Evolutionary conservation across 1,284 basidiomycete genomes (phyloP), one percentile per base, ranked within the genome.

Genomic region (Exobasidium rhododendri): DNA sequence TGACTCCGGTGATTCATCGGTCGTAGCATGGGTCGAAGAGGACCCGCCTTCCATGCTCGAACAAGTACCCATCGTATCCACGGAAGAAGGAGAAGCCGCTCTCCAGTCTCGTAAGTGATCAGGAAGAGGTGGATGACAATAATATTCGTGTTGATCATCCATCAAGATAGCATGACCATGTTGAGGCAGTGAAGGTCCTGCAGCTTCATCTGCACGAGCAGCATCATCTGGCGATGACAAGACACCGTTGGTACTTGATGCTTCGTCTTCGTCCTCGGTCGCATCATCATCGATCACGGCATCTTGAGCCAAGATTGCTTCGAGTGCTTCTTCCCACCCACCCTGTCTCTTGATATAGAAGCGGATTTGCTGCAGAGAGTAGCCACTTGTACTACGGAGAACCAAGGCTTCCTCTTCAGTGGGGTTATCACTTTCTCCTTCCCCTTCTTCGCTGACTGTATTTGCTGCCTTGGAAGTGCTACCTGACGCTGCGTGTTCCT

Each of bases 81-180:
- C 70, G 5, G 70, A 72, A 5, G 70, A 66, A n/a, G 70, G 69
- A 45, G 68, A 70, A 13, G 66, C 63, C 17, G 70, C 70, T 13
- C 70, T 60, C 66, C 69, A 72, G 43, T 67, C 68, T 10, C 70
- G 66, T 62, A 72, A 63, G 44, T 70, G 70, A 46, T 72, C 70
- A 20, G 70, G 69, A 14, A 72, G 52, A 20, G 47, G 47, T 50
- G 47, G 26, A 26, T 50, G 47, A 50, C 20, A 17, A 24, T 13
- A 24, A 6, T 28, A 28, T 50, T 20, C 47, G 28, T 20, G 26
- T 13, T 24, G 20, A 50, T 50, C 47, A 45, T 32, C 13, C 17
- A 49, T 54, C n/a, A 29, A 20, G 5, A 40, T 43, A 31, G 52
- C 52, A 55, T 29, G 22, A 55, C 31, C 52, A n/a, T 5, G n/a